Percentiles rank a stretch among this genome's conserved stretches.
Conservation (phyloP, 2,329 filamentous ascomycete species). For the Calonectria crousiana region DNA sequence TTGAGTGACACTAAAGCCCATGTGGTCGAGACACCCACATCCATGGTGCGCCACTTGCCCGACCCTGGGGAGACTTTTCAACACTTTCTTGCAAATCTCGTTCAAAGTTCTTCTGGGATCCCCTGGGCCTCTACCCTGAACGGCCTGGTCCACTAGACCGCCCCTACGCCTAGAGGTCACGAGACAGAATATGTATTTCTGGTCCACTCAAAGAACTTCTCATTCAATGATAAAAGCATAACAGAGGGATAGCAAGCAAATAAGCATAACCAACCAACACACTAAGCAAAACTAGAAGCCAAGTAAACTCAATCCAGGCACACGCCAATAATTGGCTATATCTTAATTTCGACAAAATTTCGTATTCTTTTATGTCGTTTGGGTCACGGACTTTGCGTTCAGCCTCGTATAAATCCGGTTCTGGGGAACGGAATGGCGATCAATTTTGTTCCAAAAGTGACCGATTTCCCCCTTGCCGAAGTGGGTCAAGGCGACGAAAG, state of each 20-base stretch:
- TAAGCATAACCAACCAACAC: background rate
- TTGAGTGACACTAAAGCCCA: slow-evolving; percentile 31
- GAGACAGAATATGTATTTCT: background rate
- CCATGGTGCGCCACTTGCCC: slow-evolving; percentile 10
- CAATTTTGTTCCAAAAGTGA: background rate
- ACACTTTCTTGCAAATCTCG: background rate
- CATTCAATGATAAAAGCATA: background rate
- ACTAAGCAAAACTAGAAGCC: background rate
- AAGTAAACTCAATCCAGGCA: background rate
- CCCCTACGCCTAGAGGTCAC: background rate
- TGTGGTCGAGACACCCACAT: slow-evolving; percentile 22
- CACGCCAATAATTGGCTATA: no score
- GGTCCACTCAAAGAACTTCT: background rate
- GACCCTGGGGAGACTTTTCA: slow-evolving; percentile 11
- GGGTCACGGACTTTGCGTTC: background rate
- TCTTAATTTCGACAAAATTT: background rate
- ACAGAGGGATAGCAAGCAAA: background rate
- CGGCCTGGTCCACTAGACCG: background rate
- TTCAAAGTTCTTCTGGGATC: slow-evolving; percentile 11
- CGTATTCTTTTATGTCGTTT: background rate
- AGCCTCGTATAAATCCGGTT: background rate
- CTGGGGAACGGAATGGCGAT: background rate
- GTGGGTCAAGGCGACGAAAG: background rate
- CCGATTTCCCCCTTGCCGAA: background rate
- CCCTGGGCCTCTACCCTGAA: slow-evolving; percentile 5